Evolutionary conservation across 23 red algal genomes (phyloP).

Genomic region (Gracilaria domingensis): DNA sequence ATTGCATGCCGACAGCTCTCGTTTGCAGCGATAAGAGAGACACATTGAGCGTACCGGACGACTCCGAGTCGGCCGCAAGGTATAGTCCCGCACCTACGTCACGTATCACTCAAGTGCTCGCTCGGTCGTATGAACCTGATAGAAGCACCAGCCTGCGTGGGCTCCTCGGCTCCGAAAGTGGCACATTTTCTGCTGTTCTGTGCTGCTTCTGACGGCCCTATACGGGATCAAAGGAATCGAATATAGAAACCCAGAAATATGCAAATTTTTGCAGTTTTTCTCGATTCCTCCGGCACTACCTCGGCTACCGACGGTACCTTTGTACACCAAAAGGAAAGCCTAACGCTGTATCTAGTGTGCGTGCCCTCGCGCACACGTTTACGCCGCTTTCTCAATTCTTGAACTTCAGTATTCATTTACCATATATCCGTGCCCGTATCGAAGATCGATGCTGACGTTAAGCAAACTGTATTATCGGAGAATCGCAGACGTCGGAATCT

Average conservation of each 20-base stretch:
- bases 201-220: not conserved
- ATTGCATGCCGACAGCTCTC: constrained; percentile 17
- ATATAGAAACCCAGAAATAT: not conserved
- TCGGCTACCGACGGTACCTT: no score
- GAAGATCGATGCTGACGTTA: not conserved
- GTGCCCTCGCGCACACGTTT: no score
- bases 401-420: no score
- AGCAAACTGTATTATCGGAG: not conserved
- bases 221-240: not conserved
- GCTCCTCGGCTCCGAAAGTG: not conserved
- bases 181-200: not conserved
- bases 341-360: no score
- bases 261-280: not conserved
- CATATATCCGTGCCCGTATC: no score
- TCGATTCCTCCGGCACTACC: no score
- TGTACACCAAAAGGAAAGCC: no score
- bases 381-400: no score
- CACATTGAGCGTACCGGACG: constrained; percentile 7
- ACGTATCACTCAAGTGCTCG: no score
- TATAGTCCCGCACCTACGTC: not conserved
- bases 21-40: not conserved
- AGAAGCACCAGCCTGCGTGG: no score
- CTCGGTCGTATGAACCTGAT: no score
- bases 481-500: not conserved
- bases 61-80: not conserved